Evolutionary conservation across 441 rosid genomes (phyloP), one percentile per base, ranked within the genome.

Genomic region (Corymbia citriodora): DNA sequence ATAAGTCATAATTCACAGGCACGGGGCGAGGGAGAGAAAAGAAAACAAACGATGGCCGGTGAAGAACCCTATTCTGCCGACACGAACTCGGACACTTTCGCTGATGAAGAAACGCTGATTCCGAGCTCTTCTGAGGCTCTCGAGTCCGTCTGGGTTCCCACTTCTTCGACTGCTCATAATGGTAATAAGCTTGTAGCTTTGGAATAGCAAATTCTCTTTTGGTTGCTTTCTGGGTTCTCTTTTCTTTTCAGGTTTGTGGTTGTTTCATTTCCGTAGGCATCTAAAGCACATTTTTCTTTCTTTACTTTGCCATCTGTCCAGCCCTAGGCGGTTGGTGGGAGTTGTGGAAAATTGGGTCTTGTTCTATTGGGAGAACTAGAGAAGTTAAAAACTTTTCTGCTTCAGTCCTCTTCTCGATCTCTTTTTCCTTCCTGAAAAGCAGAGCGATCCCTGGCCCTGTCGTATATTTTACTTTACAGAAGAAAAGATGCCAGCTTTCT

Each of bases 111-210:
- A 48, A 31, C 50, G 57, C 54, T 23, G 45, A 19, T 87, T 55
- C 91, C 87, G 25, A 25, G 82, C 54, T 61, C 89, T 88, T 68
- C 89, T 2, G 89, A 88, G 4, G 57, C 40, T 65, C 89, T 70
- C 7, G 89, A 70, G n/a, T 55, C 88, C 74, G 63, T 55, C 89
- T 90, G 91, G 91, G 70, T 45, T 74, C 89, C 89, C 16, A 50
- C 49, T 45, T 27, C 91, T 74, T 70, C 72, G 65, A 29, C 91
- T 10, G 25, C 82, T 45, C 57, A 8, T 72, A 50, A 54, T 31
- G 89, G 91, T 90, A 53, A 87, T 65, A 45, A 27, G 48, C 87
- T 55, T 54, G 87, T 27, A 17, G 55, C 31, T 45, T 50, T 21
- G 48, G 61, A 57, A 29, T 55, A 33, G 65, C 65, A 55, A 50